Conservation (phyloP, 768 basidiomycete species). For the Tremella mesenterica region DNA sequence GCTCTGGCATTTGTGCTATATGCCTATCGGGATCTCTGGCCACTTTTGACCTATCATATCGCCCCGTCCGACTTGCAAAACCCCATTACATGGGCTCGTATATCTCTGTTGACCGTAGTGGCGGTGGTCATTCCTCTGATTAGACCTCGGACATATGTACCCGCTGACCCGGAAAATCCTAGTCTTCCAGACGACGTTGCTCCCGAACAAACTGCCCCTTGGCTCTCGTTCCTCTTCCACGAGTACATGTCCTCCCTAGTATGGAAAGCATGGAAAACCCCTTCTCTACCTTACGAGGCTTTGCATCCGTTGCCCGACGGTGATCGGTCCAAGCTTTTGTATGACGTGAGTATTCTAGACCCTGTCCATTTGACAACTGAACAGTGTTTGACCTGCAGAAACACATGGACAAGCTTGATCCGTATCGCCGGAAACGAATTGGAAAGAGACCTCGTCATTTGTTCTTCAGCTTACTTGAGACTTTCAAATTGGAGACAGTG, state of each 20-base stretch:
- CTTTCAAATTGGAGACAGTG: constrained; percentile 19
- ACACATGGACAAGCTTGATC: constrained; percentile 45
- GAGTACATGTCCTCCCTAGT: constrained; percentile 52
- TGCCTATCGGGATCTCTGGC: constrained; percentile 55
- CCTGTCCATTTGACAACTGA: neutral
- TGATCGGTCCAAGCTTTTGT: constrained; percentile 40
- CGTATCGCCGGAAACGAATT: constrained; percentile 34
- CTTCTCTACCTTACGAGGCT: constrained; percentile 41
- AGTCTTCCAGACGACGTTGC: constrained; percentile 28
- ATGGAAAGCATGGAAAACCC: constrained; percentile 36
- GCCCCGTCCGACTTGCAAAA: constrained; percentile 49
- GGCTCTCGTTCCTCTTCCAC: constrained; percentile 49
- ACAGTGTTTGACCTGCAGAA: constrained; percentile 13
- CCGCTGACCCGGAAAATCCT: constrained; percentile 50
- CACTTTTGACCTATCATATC: constrained; percentile 53
- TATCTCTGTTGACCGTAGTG: constrained; percentile 49
- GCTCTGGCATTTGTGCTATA: constrained; percentile 51
- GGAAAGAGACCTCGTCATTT: constrained; percentile 49
- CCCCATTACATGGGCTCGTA: constrained; percentile 52
- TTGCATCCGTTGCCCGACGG: constrained; percentile 52
- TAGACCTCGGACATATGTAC: constrained; percentile 55
- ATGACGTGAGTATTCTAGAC: constrained; percentile 20
- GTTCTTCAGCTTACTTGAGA: constrained; percentile 48
- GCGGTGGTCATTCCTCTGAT: constrained; percentile 53
- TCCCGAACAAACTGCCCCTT: constrained; percentile 52